These are phyloP conservation scores for Coniochaeta sp. DNA, from an alignment of 2,329 filamentous ascomycete genomes.

Conservation along the genomic window DNA sequence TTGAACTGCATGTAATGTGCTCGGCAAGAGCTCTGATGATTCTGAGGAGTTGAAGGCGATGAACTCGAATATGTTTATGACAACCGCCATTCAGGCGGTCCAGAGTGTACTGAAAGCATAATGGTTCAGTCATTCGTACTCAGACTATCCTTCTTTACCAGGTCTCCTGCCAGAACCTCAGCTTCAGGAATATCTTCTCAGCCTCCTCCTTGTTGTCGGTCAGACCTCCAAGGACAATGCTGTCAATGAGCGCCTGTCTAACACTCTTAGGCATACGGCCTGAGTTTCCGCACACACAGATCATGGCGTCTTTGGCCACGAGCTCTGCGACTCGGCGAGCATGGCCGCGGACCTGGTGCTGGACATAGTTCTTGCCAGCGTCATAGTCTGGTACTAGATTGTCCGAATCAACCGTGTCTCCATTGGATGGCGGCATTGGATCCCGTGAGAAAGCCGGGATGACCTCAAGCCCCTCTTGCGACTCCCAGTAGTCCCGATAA, in stretches of 20 bases:
- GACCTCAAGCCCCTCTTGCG: constrained; percentile 20
- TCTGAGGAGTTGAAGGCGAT: no score
- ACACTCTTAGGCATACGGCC: constrained; percentile 52
- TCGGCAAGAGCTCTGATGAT: background rate
- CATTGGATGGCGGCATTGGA: constrained; percentile 12
- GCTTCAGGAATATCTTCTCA: constrained; percentile 24
- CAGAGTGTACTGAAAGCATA: background rate
- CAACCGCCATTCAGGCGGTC: background rate
- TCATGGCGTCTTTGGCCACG: constrained; percentile 33
- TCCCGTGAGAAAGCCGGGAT: constrained; percentile 43
- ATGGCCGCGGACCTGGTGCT: constrained; percentile 42
- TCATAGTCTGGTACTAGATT: constrained; percentile 11
- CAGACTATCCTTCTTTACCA: constrained; percentile 33
- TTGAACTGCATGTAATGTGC: background rate
- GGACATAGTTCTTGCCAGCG: constrained; percentile 45
- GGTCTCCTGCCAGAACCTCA: constrained; percentile 51
- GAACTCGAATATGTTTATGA: background rate
- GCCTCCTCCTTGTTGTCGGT: constrained; percentile 27
- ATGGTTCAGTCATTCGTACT: background rate
- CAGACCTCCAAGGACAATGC: constrained; percentile 30
- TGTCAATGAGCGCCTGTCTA: constrained; percentile 42
- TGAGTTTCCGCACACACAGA: constrained; percentile 49
- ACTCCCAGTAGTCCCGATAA: constrained; percentile 69
- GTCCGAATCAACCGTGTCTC: constrained; percentile 3
- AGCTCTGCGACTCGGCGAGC: constrained; percentile 26